Evolutionary conservation across 495 filamentous ascomycete genomes (phyloP).

Genomic region (Bryoglossum gracile): DNA sequence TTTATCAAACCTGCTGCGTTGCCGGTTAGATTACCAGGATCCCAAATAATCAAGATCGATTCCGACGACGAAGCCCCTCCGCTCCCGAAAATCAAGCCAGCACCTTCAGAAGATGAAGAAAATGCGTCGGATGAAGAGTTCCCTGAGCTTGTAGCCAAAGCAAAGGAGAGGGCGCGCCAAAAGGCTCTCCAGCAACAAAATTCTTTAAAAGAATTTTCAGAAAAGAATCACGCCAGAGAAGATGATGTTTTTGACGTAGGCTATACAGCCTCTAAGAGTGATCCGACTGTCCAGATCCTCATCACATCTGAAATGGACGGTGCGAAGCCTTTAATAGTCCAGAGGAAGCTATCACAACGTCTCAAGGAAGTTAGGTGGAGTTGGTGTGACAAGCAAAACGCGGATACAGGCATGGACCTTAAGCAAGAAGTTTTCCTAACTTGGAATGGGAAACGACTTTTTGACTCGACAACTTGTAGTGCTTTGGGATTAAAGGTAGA

Average conservation of each 20-base stretch:
- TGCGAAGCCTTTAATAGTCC: conserved; percentile 56
- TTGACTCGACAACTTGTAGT: conserved; percentile 62
- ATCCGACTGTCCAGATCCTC: conserved; percentile 59
- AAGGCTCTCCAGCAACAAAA: conserved; percentile 8
- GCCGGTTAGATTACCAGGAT: too few relatives aligned
- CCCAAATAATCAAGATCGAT: too few relatives aligned
- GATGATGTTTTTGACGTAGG: conserved; percentile 24
- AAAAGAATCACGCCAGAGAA: conserved; percentile 9
- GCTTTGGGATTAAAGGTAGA: conserved; percentile 52
- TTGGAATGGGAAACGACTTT: conserved; percentile 68
- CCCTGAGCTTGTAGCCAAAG: conserved; percentile 32
- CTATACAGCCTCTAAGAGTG: conserved; percentile 16
- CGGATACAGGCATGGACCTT: conserved; percentile 31
- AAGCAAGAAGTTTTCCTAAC: conserved; percentile 60
- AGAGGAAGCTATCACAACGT: conserved; percentile 56
- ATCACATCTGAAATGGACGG: conserved; percentile 58
- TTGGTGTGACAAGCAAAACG: conserved; percentile 58
- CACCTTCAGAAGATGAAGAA: conserved; percentile 22
- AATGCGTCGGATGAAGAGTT: conserved; percentile 39
- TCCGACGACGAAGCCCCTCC: conserved; percentile 26
- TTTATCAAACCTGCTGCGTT: too few relatives aligned
- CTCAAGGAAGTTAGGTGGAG: conserved; percentile 56
- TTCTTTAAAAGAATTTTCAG: conserved; percentile 6
- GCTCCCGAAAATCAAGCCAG: too few relatives aligned
- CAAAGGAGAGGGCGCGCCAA: conserved; percentile 18